A percentile compares a stretch with the other conserved stretches of the same genome.
Evolutionary conservation across 2,329 filamentous ascomycete genomes (phyloP).

Genomic region (Hypoxylon sp.): DNA sequence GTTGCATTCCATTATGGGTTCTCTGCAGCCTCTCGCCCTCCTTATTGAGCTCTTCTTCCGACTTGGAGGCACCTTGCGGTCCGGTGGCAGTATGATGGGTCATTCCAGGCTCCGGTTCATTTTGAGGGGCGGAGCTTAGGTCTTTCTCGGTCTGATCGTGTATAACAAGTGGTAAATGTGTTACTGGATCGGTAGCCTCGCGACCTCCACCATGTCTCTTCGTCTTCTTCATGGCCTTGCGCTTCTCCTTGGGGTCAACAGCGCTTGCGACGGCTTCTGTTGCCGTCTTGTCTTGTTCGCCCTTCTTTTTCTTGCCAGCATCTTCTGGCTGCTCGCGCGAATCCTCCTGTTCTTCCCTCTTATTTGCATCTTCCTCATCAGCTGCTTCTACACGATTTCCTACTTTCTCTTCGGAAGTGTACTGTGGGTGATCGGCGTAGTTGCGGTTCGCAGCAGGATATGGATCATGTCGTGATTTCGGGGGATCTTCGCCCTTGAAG

Average conservation of each 20-base stretch:
- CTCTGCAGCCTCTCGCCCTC: conserved; percentile 50
- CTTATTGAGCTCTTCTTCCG: conserved; percentile 48
- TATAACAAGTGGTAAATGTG: conserved; percentile 72
- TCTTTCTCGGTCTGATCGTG: conserved; percentile 74
- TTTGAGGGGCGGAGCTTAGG: conserved; percentile 54
- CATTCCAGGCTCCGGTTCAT: conserved; percentile 48
- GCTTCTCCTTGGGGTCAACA: conserved; percentile 56
- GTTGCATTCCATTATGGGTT: conserved; percentile 53
- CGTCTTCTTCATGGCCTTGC: conserved; percentile 58
- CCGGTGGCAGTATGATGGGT: conserved; percentile 52
- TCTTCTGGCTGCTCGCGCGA: conserved; percentile 5
- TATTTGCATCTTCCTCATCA: conserved; percentile 22
- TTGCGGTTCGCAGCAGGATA: conserved; percentile 51
- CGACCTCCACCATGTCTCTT: conserved; percentile 58
- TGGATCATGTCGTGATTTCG: conserved; percentile 44
- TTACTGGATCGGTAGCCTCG: conserved; percentile 76
- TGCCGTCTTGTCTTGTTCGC: conserved; percentile 42
- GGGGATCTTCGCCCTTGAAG: conserved; percentile 47
- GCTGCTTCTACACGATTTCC: conserved; percentile 20
- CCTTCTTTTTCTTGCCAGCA: conserved; percentile 21
- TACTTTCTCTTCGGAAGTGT: conserved; percentile 31
- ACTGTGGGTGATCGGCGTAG: conserved; percentile 33
- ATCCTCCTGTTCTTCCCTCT: conserved; percentile 8
- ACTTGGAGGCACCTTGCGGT: conserved; percentile 50
- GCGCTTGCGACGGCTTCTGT: conserved; percentile 50